Base-by-base conservation (phyloP, 1,284 basidiomycete species). In the Ustilago esculenta region DNA sequence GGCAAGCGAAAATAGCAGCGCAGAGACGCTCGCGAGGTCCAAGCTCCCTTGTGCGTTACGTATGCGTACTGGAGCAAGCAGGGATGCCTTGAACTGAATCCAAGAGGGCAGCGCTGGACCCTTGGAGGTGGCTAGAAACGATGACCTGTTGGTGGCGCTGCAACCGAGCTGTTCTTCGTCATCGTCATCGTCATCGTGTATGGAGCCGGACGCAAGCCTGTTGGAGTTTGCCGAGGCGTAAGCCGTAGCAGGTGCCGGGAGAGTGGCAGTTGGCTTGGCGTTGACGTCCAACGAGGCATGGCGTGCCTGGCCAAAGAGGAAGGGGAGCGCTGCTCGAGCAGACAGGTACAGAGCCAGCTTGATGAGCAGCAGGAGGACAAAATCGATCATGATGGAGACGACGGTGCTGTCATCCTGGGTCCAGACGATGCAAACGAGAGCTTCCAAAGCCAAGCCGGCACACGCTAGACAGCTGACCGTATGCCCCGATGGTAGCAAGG, bases 281-380 rank as follows among this genome's bases (percentile, higher is more conserved):
- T 44, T 37, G 17, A 72, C 37, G 27, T 79, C 76, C 5, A 80
- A 55, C 4, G 78, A 75, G 1, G 73, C 78, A 36, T 79, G 61
- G 8, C 61, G 51, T 10, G 76, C 78, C 37, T 80, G 75, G 14
- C 76, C 76, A 23, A 74, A 69, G 14, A 80, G 60, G 47, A 75
- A 73, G 12, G 78, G 78, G 4, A 79, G 60, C 12, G 58, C 54
- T 2, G 57, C 50, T 29, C 59, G 54, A 40, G 66, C 73, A 14
- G 63, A 46, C 11, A 59, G 59, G 17, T 59, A 69, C 14, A 75
- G 53, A 6, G 23, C 57, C 11, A 58, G 53, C 37, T 72, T 68
- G 45, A 71, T 48, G 29, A 55, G 41, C 9, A 73, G 27, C 23
- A 75, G 52, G 36, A 66, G 46, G 8, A 66, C 43, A 15, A 61